Percentiles rank a stretch among this genome's conserved stretches.
Conservation (phyloP, 2,329 filamentous ascomycete genomes). For the Fusarium virguliforme region DNA sequence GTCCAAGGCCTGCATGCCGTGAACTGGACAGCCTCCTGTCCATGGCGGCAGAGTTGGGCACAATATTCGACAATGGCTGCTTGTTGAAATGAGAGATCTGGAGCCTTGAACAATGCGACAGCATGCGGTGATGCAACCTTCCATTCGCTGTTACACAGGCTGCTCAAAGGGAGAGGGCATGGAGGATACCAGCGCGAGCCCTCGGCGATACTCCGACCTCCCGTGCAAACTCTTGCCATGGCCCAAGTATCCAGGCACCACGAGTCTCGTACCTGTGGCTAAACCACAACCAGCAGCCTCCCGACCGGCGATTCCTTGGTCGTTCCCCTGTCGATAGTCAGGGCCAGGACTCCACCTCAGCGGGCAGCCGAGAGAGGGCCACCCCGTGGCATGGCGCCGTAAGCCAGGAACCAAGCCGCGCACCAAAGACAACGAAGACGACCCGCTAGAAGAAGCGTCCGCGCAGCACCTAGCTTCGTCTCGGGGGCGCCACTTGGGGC, state of each 20-base stretch:
- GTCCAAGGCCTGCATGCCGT: conserved; percentile 11
- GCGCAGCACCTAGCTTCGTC: conserved; percentile 47
- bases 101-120: conserved; percentile 22
- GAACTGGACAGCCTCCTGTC: conserved; percentile 13
- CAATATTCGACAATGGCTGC: conserved; percentile 30
- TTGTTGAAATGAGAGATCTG: conserved; percentile 10
- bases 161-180: conserved; percentile 24
- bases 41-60: conserved; percentile 27
- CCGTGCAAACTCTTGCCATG: background rate
- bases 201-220: conserved; percentile 28
- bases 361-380: conserved; percentile 41
- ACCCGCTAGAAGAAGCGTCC: conserved; percentile 36
- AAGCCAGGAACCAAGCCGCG: conserved; percentile 49
- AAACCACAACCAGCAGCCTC: conserved; percentile 35
- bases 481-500: conserved; percentile 45
- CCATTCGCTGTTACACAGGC: conserved; percentile 36
- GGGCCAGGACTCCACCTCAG: conserved; percentile 33
- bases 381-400: conserved; percentile 50
- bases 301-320: conserved; percentile 37
- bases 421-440: conserved; percentile 12
- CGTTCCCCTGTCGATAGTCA: conserved; percentile 31
- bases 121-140: conserved; percentile 38
- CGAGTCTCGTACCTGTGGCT: conserved; percentile 33
- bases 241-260: conserved; percentile 26
- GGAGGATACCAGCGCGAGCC: conserved; percentile 31